Base-by-base conservation (phyloP, 1,284 basidiomycete species). In the Salmacisia buchloeana region DNA sequence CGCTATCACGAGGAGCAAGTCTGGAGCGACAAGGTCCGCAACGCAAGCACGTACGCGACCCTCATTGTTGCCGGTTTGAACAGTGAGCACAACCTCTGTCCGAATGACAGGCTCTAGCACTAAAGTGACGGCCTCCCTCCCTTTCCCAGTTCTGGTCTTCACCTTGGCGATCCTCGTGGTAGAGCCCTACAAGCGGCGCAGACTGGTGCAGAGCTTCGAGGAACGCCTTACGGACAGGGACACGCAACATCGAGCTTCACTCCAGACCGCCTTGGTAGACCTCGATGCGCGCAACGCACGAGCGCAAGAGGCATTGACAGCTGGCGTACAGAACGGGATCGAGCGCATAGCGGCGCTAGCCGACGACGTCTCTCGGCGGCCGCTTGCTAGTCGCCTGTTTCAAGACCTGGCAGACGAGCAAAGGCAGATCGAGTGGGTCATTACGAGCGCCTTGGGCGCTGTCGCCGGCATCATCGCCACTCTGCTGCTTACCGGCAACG, bases 101-200 rank as follows among this genome's bases (percentile, higher is more conserved):
- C 13, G 25, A 38, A 38, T 9, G 9, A 9, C 35, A 41, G 25
- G 58, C 27, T 31, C 9, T 39, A 4, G 45, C 36, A 12, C 25
- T 2, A 35, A 45, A 33, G n/a, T 23, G n/a, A 23, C 34, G 27
- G 18, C 23, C 34, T 41, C n/a, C 7, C 35, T 23, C 59, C 29
- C 41, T 5, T 45, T 0, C 29, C 21, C 58, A 72, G 71, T 77
- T 7, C 25, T 77, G 10, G 33, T 79, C 59, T 79, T 79, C 46
- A 66, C 74, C 15, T 34, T 75, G 1, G 77, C 77, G 4, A 71
- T 79, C 33, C 36, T 79, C 35, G 23, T 79, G 1, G 76, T 79
- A 1, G 77, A 79, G 63, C 77, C 77, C n/a, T 78, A 72, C 60
- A 79, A 79, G 65, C 63, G 77, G 29, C 72, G 69, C n/a, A 74